Conservation (phyloP, 768 basidiomycete genomes). For the Phylloporus sp. region DNA sequence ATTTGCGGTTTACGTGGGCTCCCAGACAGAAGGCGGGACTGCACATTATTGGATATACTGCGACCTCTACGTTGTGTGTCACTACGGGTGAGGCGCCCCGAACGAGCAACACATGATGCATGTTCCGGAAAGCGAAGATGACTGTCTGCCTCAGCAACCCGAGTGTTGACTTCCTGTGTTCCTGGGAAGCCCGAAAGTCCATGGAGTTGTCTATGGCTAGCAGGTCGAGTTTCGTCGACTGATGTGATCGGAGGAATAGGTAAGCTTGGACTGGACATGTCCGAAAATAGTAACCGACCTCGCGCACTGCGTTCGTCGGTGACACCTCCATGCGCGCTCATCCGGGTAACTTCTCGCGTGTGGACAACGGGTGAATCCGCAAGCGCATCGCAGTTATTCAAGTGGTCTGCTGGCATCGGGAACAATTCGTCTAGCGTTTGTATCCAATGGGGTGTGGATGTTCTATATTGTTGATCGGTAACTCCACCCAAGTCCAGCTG, state of each 20-base stretch:
- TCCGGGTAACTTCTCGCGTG: constrained; percentile 9
- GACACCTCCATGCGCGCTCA: constrained; percentile 3
- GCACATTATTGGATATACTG: constrained; percentile 11
- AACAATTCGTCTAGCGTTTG: constrained; percentile 27
- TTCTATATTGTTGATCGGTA: constrained; percentile 3
- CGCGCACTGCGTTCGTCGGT: constrained; percentile 10
- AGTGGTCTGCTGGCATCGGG: constrained; percentile 8
- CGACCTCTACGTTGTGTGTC: constrained; percentile 7
- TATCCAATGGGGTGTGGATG: constrained; percentile 5
- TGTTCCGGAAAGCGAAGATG: constrained; percentile 6
- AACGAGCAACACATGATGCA: constrained; percentile 1
- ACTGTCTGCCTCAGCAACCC: constrained; percentile 6
- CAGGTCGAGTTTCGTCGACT: constrained; percentile 9
- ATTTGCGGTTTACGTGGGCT: constrained; percentile 19
- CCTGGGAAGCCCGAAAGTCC: constrained; percentile 26
- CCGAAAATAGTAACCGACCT: constrained; percentile 12
- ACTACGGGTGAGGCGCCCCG: background rate
- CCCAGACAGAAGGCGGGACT: constrained; percentile 12
- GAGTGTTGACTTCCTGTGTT: constrained; percentile 7
- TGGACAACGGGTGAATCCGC: constrained; percentile 28
- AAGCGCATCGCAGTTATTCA: constrained; percentile 4
- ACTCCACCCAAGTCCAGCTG: constrained; percentile 4
- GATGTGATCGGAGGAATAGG: constrained; percentile 5
- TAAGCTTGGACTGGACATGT: constrained; percentile 4
- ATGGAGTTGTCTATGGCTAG: constrained; percentile 16